These are phyloP conservation scores for Hansenula sp. DNA, from an alignment of 1,139 yeast species.

Conservation along the genomic window DNA sequence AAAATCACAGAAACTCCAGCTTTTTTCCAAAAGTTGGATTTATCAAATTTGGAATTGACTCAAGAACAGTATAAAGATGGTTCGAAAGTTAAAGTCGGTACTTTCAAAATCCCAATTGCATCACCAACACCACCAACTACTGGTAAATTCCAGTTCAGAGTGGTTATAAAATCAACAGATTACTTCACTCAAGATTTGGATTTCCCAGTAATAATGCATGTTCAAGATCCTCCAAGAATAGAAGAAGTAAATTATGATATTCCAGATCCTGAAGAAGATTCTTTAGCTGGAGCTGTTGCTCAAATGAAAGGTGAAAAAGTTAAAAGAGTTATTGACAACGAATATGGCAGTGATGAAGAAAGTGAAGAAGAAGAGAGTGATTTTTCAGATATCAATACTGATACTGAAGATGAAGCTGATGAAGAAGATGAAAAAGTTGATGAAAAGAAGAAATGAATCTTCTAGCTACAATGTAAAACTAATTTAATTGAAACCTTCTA, in stretches of 20 bases:
- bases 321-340: slow-evolving; percentile 50
- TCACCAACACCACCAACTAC: slow-evolving; percentile 66
- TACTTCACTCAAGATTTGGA: slow-evolving; percentile 74
- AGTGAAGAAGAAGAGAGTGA: slow-evolving; percentile 24
- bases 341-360: slow-evolving; percentile 41
- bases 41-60: slow-evolving; percentile 51
- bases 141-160: slow-evolving; percentile 64
- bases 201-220: slow-evolving; percentile 60
- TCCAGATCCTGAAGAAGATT: slow-evolving; percentile 63
- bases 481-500: background rate
- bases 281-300: slow-evolving; percentile 64
- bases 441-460: background rate
- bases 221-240: slow-evolving; percentile 44
- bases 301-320: slow-evolving; percentile 53
- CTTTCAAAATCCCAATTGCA: slow-evolving; percentile 69
- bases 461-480: background rate
- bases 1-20: slow-evolving; percentile 72
- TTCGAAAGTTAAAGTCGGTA: slow-evolving; percentile 44
- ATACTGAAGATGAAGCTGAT: slow-evolving; percentile 35
- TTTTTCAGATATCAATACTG: slow-evolving; percentile 40
- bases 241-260: slow-evolving; percentile 49
- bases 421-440: slow-evolving; percentile 5
- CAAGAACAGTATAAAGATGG: slow-evolving; percentile 43
- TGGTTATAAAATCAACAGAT: slow-evolving; percentile 58
- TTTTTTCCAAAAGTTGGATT: slow-evolving; percentile 48